Percentiles rank a stretch among this genome's conserved stretches.
These are phyloP conservation scores for Helicostylum pulchrum DNA, from an alignment of 192 early-diverging fungal genomes.

Conservation along the genomic window DNA sequence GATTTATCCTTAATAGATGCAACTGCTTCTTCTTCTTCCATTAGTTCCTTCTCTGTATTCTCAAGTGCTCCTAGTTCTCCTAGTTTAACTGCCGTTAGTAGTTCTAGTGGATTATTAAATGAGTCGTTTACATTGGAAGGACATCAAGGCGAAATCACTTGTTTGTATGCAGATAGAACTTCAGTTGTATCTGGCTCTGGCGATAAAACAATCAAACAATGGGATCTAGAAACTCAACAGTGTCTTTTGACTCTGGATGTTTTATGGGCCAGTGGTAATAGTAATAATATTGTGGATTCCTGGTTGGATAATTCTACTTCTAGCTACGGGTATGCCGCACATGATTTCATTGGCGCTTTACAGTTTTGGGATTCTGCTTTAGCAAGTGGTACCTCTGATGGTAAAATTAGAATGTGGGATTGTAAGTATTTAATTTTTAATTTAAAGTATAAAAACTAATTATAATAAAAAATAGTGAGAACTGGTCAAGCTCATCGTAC, in stretches of 20 bases:
- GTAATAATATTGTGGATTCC: background rate
- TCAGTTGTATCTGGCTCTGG: conserved; percentile 63
- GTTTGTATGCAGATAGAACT: conserved; percentile 51
- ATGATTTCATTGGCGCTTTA: conserved; percentile 63
- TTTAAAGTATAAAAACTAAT: background rate
- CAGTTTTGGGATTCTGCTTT: conserved; percentile 74
- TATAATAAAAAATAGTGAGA: conserved; percentile 42
- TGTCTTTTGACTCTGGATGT: conserved; percentile 66
- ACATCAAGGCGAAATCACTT: conserved; percentile 44
- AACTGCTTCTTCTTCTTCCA: conserved; percentile 13
- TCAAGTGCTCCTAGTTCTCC: conserved; percentile 10
- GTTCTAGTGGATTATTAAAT: background rate
- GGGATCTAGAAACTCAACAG: conserved; percentile 69
- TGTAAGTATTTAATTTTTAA: conserved; percentile 34
- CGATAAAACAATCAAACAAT: conserved; percentile 74
- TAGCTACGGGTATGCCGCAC: conserved; percentile 32
- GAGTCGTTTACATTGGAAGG: conserved; percentile 39
- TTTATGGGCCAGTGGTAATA: conserved; percentile 54
- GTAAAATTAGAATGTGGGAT: conserved; percentile 76
- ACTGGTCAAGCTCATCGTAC: conserved; percentile 71
- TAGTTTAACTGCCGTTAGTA: background rate
- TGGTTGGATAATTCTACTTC: conserved; percentile 14
- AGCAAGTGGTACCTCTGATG: conserved; percentile 72
- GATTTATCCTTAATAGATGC: conserved; percentile 22
- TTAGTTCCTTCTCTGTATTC: conserved; percentile 10